Base-by-base conservation (phyloP, 805 yeast genomes). In the Barnettozyma salicaria region DNA sequence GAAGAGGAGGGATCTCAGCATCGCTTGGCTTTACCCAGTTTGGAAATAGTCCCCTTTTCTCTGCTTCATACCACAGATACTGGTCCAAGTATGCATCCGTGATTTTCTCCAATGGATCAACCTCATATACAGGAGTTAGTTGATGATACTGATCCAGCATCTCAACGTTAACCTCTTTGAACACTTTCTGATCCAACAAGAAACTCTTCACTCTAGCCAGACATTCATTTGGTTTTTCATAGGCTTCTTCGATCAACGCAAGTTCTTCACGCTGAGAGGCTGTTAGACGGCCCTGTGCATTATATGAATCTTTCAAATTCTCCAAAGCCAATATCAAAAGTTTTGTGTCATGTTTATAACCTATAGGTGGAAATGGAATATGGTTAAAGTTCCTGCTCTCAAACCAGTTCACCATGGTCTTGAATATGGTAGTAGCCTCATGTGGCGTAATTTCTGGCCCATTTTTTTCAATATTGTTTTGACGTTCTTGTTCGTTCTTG, bases 21-120 rank as follows among this genome's bases (percentile, higher is more conserved):
- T 92, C 98, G 48, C 84, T 77, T 7, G 99, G 98, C 55, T 92
- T 92, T 27, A 92, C 72, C 98, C 98, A 92, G 55, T 80, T 81
- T 4, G 99, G 99, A 61, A 92, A 92, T 19, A 92, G 60, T 7
- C 79, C 76, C 41, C 96, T 64, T 55, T 83, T 79, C 37, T 86
- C 96, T 8, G 92, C 90, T 55, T 92, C 97, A 59, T 83, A 90
- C 96, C 97, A 92, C 30, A 92, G 63, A 50, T 90, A 92, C 53
- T 92, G 98, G 53, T 90, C 97, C 27, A 92, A 61, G 48, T 90
- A 92, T 0, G 97, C 96, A 63, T 92, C 99, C 0, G 96, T 88
- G 35, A 92, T 86, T 55, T 89, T 92, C 58, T 92, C 99, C 28
- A 88, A 60, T 0, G 97, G 96, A 54, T 90, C 97, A 12, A 92